Conservation (phyloP, 2,329 filamentous ascomycete genomes). For the Botrytis medusae region DNA sequence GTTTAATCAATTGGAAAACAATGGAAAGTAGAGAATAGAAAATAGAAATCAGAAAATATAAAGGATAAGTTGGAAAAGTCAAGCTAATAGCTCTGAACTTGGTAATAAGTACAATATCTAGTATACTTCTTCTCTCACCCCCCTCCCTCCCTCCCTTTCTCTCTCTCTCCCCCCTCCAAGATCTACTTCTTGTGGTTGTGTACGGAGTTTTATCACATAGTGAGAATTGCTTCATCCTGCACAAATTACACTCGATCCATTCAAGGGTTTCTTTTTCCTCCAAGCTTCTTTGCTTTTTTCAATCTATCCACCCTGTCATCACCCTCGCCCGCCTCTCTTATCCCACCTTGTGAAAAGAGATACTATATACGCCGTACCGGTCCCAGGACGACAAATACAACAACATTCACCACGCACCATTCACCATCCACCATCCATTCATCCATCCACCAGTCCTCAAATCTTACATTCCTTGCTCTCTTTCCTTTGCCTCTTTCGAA, state of each 20-base stretch:
- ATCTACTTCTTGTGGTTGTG: not conserved
- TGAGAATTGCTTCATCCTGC: not conserved
- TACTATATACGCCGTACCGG: not conserved
- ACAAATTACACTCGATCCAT: not conserved
- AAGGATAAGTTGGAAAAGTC: not conserved
- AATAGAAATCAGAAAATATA: not conserved
- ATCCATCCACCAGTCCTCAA: conserved; percentile 1
- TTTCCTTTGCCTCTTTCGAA: not conserved
- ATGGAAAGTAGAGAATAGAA: too few relatives aligned
- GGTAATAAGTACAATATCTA: not conserved
- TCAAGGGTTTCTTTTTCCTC: not conserved
- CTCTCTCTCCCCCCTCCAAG: not conserved
- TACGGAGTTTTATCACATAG: not conserved
- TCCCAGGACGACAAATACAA: not conserved
- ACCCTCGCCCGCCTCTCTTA: conserved; percentile 1
- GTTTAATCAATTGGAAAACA: not conserved
- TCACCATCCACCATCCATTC: not conserved
- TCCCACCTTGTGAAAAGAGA: not conserved
- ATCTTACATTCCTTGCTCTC: conserved; percentile 17
- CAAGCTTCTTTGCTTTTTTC: not conserved
- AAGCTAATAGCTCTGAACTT: not conserved
- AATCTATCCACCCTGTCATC: not conserved
- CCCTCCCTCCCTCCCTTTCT: not conserved
- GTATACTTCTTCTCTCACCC: not conserved
- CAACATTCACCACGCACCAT: not conserved